Percentiles rank a stretch among this genome's conserved stretches.
These are phyloP conservation scores for Bombardia bombarda DNA, from an alignment of 495 filamentous ascomycete genomes.

Conservation along the genomic window DNA sequence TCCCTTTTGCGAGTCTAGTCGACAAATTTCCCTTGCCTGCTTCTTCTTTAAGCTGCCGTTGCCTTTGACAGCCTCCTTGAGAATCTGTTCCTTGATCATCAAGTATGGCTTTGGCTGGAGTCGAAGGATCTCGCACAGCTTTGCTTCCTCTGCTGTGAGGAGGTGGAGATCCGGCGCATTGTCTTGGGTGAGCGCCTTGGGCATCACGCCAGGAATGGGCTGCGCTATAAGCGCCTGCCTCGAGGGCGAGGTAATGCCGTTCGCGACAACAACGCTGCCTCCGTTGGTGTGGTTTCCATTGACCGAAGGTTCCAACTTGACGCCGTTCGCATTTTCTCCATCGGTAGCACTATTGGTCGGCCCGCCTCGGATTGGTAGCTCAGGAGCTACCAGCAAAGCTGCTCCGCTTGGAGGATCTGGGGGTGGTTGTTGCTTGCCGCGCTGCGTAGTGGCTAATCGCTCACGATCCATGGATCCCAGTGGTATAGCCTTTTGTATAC, in stretches of 20 bases:
- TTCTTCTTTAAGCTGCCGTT: conserved; percentile 89
- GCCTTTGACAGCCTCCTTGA: conserved; percentile 82
- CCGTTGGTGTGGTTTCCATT: conserved; percentile 33
- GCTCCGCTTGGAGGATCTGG: conserved; percentile 66
- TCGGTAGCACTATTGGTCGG: conserved; percentile 11
- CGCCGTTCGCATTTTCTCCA: conserved; percentile 9
- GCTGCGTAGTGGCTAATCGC: conserved; percentile 55
- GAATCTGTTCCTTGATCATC: conserved; percentile 80
- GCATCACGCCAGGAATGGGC: conserved; percentile 48
- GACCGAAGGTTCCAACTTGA: conserved; percentile 18
- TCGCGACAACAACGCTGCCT: conserved; percentile 31
- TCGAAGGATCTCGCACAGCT: conserved; percentile 74
- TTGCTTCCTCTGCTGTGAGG: conserved; percentile 72
- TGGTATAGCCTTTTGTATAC: conserved; percentile 60
- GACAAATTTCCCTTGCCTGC: conserved; percentile 57
- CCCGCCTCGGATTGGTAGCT: conserved; percentile 53
- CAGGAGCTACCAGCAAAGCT: conserved; percentile 64
- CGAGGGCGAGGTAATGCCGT: conserved; percentile 26
- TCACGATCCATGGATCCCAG: conserved; percentile 75
- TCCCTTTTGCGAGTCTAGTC: conserved; percentile 44
- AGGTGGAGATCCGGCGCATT: conserved; percentile 78
- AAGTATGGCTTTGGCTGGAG: conserved; percentile 90
- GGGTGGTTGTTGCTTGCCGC: conserved; percentile 47
- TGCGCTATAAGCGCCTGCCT: conserved; percentile 37
- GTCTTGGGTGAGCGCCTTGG: conserved; percentile 65